Evolutionary conservation across 805 yeast genomes (phyloP).

Genomic region (Kluyveromyces dobzhanskii): DNA sequence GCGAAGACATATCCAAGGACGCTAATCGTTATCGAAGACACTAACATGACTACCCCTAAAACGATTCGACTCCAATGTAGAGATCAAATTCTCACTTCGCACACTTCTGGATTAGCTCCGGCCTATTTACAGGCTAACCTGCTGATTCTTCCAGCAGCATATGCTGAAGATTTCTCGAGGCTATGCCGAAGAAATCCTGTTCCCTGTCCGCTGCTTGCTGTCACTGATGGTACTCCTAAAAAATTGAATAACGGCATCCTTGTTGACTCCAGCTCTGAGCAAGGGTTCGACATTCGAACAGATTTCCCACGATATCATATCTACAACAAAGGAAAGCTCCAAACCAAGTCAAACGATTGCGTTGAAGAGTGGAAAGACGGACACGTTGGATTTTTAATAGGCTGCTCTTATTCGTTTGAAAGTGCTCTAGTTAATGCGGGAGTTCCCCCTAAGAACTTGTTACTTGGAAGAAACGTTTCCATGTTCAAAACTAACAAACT

Average conservation of each 20-base stretch:
- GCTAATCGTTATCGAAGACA: not conserved
- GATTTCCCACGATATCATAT: slow-evolving; percentile 32
- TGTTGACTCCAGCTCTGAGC: slow-evolving; percentile 15
- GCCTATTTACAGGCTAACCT: slow-evolving; percentile 35
- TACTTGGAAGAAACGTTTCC: slow-evolving; percentile 17
- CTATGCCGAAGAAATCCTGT: slow-evolving; percentile 33
- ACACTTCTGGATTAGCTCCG: slow-evolving; percentile 18
- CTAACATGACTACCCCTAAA: slow-evolving; percentile 6
- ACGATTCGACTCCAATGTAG: slow-evolving; percentile 13
- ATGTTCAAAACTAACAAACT: slow-evolving; percentile 22
- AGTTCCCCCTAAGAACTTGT: slow-evolving; percentile 23
- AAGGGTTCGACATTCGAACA: slow-evolving; percentile 24
- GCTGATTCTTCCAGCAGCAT: slow-evolving; percentile 29
- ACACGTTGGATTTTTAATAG: slow-evolving; percentile 35
- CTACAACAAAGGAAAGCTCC: slow-evolving; percentile 28
- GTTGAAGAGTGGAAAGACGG: slow-evolving; percentile 27
- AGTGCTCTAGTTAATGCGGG: slow-evolving; percentile 27
- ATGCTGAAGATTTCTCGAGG: slow-evolving; percentile 27
- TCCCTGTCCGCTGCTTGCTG: slow-evolving; percentile 33
- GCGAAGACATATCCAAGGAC: too few species aligned
- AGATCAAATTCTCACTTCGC: slow-evolving; percentile 9
- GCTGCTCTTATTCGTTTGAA: slow-evolving; percentile 37
- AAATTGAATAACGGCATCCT: slow-evolving; percentile 10
- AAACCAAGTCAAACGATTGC: slow-evolving; percentile 20
- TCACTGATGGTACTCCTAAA: slow-evolving; percentile 24